These are phyloP conservation scores for Spizellomyces sp. DNA, from an alignment of 192 early-diverging fungal genomes.

Conservation along the genomic window DNA sequence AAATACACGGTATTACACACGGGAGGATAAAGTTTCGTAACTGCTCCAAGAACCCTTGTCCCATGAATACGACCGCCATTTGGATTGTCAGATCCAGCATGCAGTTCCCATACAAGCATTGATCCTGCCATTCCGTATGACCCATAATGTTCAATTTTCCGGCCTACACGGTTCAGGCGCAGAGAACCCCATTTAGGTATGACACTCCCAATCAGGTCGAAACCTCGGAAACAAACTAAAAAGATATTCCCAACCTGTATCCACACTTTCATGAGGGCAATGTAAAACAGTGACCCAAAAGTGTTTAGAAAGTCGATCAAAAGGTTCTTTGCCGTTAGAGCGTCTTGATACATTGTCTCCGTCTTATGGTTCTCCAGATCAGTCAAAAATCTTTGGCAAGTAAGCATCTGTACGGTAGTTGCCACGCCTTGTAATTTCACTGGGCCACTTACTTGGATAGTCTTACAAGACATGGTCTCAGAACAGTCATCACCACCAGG, in stretches of 20 bases:
- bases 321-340: constrained; percentile 47
- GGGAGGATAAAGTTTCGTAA: constrained; percentile 51
- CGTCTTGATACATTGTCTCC: constrained; percentile 14
- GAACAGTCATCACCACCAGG: constrained; percentile 54
- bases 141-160: constrained; percentile 5
- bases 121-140: constrained; percentile 14
- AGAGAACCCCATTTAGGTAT: not conserved
- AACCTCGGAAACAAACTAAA: not conserved
- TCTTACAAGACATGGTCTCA: constrained; percentile 38
- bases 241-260: not conserved
- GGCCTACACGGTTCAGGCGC: not conserved
- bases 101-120: constrained; percentile 29
- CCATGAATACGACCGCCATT: constrained; percentile 66
- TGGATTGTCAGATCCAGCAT: constrained; percentile 60
- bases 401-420: too few relatives aligned
- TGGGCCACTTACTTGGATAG: not conserved
- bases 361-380: constrained; percentile 39
- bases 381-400: constrained; percentile 16
- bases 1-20: constrained; percentile 11
- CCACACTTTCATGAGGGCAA: constrained; percentile 55
- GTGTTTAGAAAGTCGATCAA: constrained; percentile 67
- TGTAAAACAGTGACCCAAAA: constrained; percentile 63
- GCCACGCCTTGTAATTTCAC: too few relatives aligned
- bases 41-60: constrained; percentile 53
- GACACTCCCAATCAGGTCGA: not conserved